phyloP scores from a whole-genome alignment of 768 basidiomycete genomes.

The Hebeloma cylindrosporum region DNA sequence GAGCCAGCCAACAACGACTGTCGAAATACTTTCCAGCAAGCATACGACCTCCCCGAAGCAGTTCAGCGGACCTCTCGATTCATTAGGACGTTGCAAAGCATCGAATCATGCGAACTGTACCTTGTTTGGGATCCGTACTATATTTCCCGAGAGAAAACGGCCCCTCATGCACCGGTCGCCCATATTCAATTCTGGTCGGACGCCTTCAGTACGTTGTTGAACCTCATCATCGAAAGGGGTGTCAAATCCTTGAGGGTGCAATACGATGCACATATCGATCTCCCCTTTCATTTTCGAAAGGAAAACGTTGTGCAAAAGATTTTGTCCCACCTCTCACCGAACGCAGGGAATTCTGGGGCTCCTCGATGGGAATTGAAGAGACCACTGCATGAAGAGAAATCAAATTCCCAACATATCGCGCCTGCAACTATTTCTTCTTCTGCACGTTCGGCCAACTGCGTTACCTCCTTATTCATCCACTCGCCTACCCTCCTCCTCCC shows the following conservation, averaged over 20 bases:
- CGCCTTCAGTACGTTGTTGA: slow-evolving; percentile 15
- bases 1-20: slow-evolving; percentile 15
- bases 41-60: slow-evolving; percentile 18
- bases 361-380: slow-evolving; percentile 21
- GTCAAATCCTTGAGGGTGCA: slow-evolving; percentile 21
- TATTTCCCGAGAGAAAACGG: slow-evolving; percentile 8
- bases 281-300: slow-evolving; percentile 15
- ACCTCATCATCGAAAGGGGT: slow-evolving; percentile 18
- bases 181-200: slow-evolving; percentile 20
- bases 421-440: slow-evolving; percentile 5
- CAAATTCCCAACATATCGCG: slow-evolving; percentile 7
- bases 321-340: slow-evolving; percentile 12
- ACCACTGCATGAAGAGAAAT: slow-evolving; percentile 12
- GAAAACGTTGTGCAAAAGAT: slow-evolving; percentile 11
- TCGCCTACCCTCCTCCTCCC: slow-evolving; percentile 20
- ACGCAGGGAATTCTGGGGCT: slow-evolving; percentile 1
- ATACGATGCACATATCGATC: slow-evolving; percentile 17
- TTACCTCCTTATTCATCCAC: slow-evolving; percentile 18
- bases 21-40: slow-evolving; percentile 19
- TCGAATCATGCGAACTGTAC: slow-evolving; percentile 18
- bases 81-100: slow-evolving; percentile 10
- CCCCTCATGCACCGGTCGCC: slow-evolving; percentile 9
- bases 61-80: slow-evolving; percentile 17
- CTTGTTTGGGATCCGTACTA: slow-evolving; percentile 25
- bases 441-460: slow-evolving; percentile 8